These are phyloP conservation scores for Hymenoscyphus albidus DNA, from an alignment of 2,329 filamentous ascomycete genomes.

Conservation along the genomic window DNA sequence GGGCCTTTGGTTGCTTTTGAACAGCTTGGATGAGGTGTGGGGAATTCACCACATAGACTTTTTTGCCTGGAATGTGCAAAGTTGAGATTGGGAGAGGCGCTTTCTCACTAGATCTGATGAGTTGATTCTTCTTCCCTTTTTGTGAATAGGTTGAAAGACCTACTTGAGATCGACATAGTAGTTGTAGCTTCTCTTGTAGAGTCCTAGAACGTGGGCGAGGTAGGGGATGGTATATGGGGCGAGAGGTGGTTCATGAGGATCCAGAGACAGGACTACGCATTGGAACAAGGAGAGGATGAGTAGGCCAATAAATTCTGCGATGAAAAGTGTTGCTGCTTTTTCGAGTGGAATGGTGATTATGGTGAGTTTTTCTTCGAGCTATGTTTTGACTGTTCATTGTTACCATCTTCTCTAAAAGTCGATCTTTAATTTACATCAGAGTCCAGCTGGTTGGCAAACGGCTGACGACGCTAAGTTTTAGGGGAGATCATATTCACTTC, in stretches of 20 bases:
- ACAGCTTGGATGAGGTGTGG: constrained; percentile 37
- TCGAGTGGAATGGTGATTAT: not conserved
- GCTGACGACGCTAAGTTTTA: no score
- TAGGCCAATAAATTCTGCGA: not conserved
- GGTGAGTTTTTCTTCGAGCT: not conserved
- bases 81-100: constrained; percentile 38
- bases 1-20: constrained; percentile 38
- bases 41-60: constrained; percentile 41
- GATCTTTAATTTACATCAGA: no score
- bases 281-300: not conserved
- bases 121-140: not conserved
- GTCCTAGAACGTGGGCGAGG: not conserved
- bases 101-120: not conserved
- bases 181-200: not conserved
- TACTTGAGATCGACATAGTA: not conserved
- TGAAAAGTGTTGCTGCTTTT: not conserved
- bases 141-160: not conserved
- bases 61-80: constrained; percentile 39
- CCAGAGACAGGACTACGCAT: not conserved
- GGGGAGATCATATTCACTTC: no score
- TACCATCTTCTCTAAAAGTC: no score
- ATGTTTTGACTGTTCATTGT: not conserved
- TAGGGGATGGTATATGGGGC: not conserved
- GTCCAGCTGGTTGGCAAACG: no score
- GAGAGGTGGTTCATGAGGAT: constrained; percentile 4